Conservation (phyloP, 2,329 filamentous ascomycete genomes). For the Phoma sp. region DNA sequence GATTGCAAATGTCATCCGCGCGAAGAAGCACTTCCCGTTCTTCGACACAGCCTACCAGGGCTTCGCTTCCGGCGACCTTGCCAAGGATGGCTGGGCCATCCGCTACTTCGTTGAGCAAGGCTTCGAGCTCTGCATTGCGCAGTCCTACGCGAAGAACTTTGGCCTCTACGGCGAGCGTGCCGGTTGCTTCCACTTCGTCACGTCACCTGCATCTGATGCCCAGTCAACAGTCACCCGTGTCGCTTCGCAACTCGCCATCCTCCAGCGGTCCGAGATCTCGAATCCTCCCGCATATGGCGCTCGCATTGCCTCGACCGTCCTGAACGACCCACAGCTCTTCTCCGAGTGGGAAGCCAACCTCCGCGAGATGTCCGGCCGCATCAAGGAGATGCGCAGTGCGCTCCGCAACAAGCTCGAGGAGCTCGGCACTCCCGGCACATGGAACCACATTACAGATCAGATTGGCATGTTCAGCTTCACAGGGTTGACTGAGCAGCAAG, state of each 20-base stretch:
- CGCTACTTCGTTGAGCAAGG: constrained; percentile 94
- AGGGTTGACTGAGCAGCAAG: constrained; percentile 76
- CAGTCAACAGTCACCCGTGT: constrained; percentile 68
- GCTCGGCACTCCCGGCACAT: constrained; percentile 84
- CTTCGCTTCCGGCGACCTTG: constrained; percentile 90
- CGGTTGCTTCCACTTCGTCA: constrained; percentile 94
- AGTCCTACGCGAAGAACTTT: constrained; percentile 64
- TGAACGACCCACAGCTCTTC: constrained; percentile 85
- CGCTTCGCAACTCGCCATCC: constrained; percentile 86
- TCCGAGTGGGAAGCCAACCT: constrained; percentile 93
- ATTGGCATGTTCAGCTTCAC: constrained; percentile 99
- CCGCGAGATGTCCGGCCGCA: constrained; percentile 91
- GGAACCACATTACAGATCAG: constrained; percentile 98
- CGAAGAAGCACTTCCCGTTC: constrained; percentile 92
- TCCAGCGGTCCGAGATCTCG: constrained; percentile 96
- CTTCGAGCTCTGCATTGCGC: constrained; percentile 68
- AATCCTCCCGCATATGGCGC: constrained; percentile 96
- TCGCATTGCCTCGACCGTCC: constrained; percentile 80
- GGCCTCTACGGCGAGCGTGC: constrained; percentile 96
- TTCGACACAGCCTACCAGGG: constrained; percentile 98
- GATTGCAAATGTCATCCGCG: constrained; percentile 77
- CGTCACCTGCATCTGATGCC: constrained; percentile 73
- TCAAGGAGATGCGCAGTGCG: constrained; percentile 86
- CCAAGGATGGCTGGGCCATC: constrained; percentile 87
- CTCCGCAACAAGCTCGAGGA: constrained; percentile 83